These are phyloP conservation scores for Mycena venus DNA, from an alignment of 768 basidiomycete genomes.

Conservation along the genomic window DNA sequence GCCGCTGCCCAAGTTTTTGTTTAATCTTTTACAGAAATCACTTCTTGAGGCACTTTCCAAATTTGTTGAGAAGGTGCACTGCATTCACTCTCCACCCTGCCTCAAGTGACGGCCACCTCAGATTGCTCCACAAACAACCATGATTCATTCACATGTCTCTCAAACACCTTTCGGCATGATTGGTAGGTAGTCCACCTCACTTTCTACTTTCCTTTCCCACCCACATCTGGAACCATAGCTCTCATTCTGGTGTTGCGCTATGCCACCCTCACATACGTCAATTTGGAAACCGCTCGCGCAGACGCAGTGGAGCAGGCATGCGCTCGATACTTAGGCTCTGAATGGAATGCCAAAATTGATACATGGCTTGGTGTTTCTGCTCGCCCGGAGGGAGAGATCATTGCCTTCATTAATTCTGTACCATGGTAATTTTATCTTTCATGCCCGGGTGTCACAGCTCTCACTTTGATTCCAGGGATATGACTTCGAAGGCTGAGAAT, in stretches of 20 bases:
- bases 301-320: constrained; percentile 3
- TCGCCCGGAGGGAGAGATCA: constrained; percentile 2
- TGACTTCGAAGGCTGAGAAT: background rate
- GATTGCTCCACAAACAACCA: constrained; percentile 9
- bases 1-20: background rate
- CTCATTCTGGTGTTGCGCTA: constrained; percentile 12
- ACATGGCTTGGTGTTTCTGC: constrained; percentile 11
- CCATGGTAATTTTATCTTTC: constrained; percentile 3
- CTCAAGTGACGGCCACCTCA: constrained; percentile 6
- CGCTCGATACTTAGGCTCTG: background rate
- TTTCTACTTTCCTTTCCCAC: background rate
- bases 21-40: constrained; percentile 7
- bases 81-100: background rate
- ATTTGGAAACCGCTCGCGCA: background rate
- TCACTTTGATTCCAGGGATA: constrained; percentile 7
- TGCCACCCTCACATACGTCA: constrained; percentile 1
- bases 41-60: constrained; percentile 1
- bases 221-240: background rate
- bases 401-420: constrained; percentile 8
- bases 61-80: background rate
- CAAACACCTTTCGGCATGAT: background rate
- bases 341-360: background rate
- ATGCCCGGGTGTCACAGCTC: background rate
- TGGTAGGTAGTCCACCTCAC: constrained; percentile 8
- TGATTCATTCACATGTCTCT: background rate